A percentile compares a stretch with the other conserved stretches of the same genome.
Conservation (phyloP, 2,329 filamentous ascomycete species). For the Simplicillium sp. region DNA sequence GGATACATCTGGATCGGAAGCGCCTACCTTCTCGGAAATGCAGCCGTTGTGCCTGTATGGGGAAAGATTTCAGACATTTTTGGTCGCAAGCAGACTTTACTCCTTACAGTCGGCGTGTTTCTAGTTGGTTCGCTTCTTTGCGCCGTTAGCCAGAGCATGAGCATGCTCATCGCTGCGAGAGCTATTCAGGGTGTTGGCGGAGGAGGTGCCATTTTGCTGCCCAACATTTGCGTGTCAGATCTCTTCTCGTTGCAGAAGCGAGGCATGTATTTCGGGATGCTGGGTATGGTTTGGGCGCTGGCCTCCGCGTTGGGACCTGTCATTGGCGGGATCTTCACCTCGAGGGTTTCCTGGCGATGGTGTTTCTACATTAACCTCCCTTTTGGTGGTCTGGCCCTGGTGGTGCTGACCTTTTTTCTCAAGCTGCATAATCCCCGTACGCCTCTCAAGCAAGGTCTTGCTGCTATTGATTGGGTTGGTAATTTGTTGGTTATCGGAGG, state of each 20-base stretch:
- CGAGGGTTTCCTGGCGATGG: constrained; percentile 58
- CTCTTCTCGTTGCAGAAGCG: constrained; percentile 41
- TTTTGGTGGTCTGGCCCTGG: constrained; percentile 34
- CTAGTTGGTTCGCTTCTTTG: constrained; percentile 45
- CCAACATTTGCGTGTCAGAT: constrained; percentile 50
- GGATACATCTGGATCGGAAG: constrained; percentile 74
- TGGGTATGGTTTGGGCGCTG: constrained; percentile 53
- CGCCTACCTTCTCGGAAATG: constrained; percentile 63
- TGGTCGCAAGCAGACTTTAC: constrained; percentile 45
- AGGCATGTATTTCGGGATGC: constrained; percentile 41
- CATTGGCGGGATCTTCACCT: constrained; percentile 59
- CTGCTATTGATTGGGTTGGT: constrained; percentile 52
- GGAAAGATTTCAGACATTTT: constrained; percentile 52
- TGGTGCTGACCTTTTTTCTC: constrained; percentile 49
- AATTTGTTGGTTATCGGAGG: constrained; percentile 58
- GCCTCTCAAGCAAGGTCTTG: constrained; percentile 49
- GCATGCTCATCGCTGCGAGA: constrained; percentile 43
- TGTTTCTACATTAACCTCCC: constrained; percentile 59
- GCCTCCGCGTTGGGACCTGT: constrained; percentile 57
- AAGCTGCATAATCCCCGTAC: constrained; percentile 61
- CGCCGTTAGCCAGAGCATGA: constrained; percentile 38
- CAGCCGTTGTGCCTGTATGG: constrained; percentile 60
- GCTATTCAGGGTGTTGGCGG: constrained; percentile 49
- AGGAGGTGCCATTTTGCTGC: constrained; percentile 46
- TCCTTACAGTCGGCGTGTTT: constrained; percentile 41